These are phyloP conservation scores for Silene uniflora DNA, from an alignment of 148 eudicot genomes.

Conservation along the genomic window DNA sequence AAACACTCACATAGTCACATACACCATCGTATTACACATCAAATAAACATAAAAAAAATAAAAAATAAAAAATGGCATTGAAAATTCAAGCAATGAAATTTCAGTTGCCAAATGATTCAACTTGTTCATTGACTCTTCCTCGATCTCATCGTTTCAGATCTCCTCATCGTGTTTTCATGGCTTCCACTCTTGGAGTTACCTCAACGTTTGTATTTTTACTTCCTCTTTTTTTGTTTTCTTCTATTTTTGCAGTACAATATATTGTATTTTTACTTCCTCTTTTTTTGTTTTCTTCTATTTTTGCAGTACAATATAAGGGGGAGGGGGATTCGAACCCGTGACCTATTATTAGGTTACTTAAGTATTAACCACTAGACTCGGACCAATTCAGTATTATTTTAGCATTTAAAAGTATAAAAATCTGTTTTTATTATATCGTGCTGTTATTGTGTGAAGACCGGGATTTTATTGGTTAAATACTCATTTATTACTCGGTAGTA, in stretches of 20 bases:
- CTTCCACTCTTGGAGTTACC: slow-evolving; percentile 30
- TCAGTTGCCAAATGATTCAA: slow-evolving; percentile 8
- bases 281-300: background rate
- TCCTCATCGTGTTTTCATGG: slow-evolving; percentile 31
- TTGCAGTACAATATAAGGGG: too few relatives aligned
- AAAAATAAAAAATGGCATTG: slow-evolving; percentile 26
- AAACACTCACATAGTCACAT: background rate
- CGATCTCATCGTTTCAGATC: slow-evolving; percentile 30
- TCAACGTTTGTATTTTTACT: slow-evolving; percentile 23
- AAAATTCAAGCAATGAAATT: slow-evolving; percentile 26
- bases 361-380: too few relatives aligned
- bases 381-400: too few relatives aligned
- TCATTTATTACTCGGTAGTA: too few relatives aligned
- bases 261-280: background rate
- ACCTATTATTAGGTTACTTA: too few relatives aligned
- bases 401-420: too few relatives aligned
- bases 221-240: background rate
- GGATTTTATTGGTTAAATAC: too few relatives aligned
- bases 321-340: too few relatives aligned
- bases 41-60: background rate
- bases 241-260: too few relatives aligned
- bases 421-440: too few relatives aligned
- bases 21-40: background rate
- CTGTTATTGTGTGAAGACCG: too few relatives aligned
- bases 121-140: slow-evolving; percentile 7